phyloP scores from a whole-genome alignment of 1,284 basidiomycete genomes.

The Microbotryum silenes-acaulis region DNA sequence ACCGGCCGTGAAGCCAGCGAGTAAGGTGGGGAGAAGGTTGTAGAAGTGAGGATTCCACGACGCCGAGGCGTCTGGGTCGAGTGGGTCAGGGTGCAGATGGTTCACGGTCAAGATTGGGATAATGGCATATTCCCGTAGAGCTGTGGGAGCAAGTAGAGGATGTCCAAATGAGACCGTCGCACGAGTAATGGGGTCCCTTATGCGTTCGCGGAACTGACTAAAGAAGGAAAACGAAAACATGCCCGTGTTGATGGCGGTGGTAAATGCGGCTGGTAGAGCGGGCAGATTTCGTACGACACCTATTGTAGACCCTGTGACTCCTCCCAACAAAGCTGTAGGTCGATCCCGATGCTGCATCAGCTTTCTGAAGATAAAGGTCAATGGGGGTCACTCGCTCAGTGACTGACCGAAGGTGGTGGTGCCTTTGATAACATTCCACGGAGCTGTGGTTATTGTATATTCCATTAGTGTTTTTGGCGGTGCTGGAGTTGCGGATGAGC shows the following conservation, averaged over 20 bases:
- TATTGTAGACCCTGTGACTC: slow-evolving; percentile 15
- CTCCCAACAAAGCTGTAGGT: slow-evolving; percentile 18
- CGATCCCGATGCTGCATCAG: no score
- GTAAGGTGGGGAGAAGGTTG: slow-evolving; percentile 22
- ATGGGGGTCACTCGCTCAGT: no score
- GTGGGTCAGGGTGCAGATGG: slow-evolving; percentile 17
- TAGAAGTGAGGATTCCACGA: slow-evolving; percentile 10
- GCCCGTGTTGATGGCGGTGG: slow-evolving; percentile 18
- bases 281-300: slow-evolving; percentile 20
- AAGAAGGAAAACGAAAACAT: slow-evolving; percentile 33
- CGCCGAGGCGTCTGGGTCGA: neutral
- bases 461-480: slow-evolving; percentile 10
- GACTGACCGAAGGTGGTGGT: slow-evolving; percentile 12
- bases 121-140: slow-evolving; percentile 24
- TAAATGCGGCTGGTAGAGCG: slow-evolving; percentile 30
- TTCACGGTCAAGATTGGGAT: slow-evolving; percentile 19
- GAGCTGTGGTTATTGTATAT: slow-evolving; percentile 24
- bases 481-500: neutral
- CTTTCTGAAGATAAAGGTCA: neutral
- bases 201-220: slow-evolving; percentile 7
- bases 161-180: no score
- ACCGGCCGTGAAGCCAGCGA: slow-evolving; percentile 22
- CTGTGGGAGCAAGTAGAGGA: slow-evolving; percentile 2
- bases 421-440: slow-evolving; percentile 17
- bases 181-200: neutral